Conservation (phyloP, 1,139 yeast genomes). For the Taphrina wiesneri region DNA sequence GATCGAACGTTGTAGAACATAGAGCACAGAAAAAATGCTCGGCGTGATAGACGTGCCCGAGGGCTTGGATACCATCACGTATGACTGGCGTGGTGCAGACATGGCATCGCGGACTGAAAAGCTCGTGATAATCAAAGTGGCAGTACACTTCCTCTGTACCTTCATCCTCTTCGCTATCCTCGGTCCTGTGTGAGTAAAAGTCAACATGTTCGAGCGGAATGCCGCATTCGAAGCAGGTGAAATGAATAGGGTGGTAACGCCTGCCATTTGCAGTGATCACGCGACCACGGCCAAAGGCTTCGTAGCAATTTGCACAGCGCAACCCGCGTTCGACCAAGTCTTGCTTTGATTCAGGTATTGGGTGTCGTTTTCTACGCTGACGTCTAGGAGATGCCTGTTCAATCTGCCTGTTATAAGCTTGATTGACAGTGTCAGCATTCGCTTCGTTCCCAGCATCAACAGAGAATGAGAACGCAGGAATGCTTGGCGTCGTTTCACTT, state of each 20-base stretch:
- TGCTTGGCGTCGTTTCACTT: not conserved
- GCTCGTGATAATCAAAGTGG: constrained; percentile 46
- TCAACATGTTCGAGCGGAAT: constrained; percentile 29
- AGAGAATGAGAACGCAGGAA: not conserved
- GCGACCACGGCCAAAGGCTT: constrained; percentile 13
- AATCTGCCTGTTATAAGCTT: not conserved
- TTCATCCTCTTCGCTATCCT: not conserved
- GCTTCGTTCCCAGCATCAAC: not conserved
- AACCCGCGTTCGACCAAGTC: constrained; percentile 3
- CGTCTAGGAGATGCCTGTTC: not conserved
- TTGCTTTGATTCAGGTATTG: not conserved
- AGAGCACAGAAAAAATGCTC: constrained; percentile 47
- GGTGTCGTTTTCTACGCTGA: not conserved
- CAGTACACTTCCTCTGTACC: constrained; percentile 42
- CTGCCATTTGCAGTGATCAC: constrained; percentile 10
- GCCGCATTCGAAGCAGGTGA: constrained; percentile 17
- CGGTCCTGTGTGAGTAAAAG: not conserved
- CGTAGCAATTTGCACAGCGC: constrained; percentile 23
- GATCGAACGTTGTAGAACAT: constrained; percentile 39
- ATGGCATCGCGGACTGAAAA: constrained; percentile 45
- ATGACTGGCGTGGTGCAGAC: constrained; percentile 46
- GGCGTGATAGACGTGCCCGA: constrained; percentile 45
- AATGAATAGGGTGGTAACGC: constrained; percentile 11
- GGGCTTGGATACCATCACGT: constrained; percentile 44
- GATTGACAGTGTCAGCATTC: not conserved